Base-by-base conservation (phyloP, 2,329 filamentous ascomycete species). In the Colletotrichum sp. region DNA sequence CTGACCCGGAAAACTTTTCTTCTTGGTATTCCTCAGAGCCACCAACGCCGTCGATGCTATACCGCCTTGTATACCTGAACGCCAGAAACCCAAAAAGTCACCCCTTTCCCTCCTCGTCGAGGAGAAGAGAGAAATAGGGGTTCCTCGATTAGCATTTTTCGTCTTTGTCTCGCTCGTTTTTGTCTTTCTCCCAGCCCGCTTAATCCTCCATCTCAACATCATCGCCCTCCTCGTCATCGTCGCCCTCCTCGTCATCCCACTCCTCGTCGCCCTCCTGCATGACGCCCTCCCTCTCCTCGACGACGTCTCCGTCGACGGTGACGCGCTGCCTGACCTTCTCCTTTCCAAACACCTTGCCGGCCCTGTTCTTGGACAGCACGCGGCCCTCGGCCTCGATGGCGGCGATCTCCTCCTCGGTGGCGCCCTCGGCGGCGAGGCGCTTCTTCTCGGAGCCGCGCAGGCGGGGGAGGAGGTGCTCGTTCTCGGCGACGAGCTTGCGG, bases 381-480 rank as follows among this genome's bases (percentile, higher is more conserved):
- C 82, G 82, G 77, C 82, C 82, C 76, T 84, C 83, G 62, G 82
- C 82, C 79, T 87, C 84, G 79, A 87, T 87, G 84, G 90, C 89
- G 49, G 82, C 82, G 57, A 85, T 85, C 82, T 91, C 90, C 84
- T 89, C 82, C 70, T 83, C 88, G 80, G 89, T 83, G 71, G 79
- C 77, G 70, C 85, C 89, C 76, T 78, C 72, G 83, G 90, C 87
- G 80, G 91, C 90, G 80, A 94, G 85, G 72, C 87, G 86, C 81
- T 87, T 87, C 86, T 89, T 90, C 88, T 93, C 92, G 85, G 89
- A 91, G 81, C 90, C 91, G 80, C 92, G 88, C 84, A 94, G 88
- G 83, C 91, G 91, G 80, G 95, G 95, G 81, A 99, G 91, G 85
- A 99, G 90, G 87, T 99, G 97, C 89, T 96, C 93, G 87, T 98